Evolutionary conservation across 2,329 filamentous ascomycete genomes (phyloP).

Genomic region (Phialophora expanda): DNA sequence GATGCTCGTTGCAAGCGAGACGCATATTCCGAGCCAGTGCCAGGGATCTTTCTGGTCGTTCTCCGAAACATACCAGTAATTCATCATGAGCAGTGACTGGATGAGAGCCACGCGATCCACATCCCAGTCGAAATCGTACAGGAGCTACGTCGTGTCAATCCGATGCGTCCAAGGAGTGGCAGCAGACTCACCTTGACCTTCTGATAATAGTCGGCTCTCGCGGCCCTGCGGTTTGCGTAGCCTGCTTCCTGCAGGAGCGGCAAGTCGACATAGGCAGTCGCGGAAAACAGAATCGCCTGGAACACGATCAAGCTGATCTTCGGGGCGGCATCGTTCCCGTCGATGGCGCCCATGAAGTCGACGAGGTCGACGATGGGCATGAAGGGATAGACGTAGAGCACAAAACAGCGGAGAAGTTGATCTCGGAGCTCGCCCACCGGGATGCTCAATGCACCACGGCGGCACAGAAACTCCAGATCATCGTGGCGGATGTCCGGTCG

Average conservation of each 20-base stretch:
- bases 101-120: conserved; percentile 84
- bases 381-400: conserved; percentile 89
- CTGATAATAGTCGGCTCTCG: conserved; percentile 78
- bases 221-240: conserved; percentile 65
- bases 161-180: conserved; percentile 56
- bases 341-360: conserved; percentile 43
- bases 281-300: conserved; percentile 93
- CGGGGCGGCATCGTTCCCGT: conserved; percentile 72
- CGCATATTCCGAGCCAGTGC: conserved; percentile 98
- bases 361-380: conserved; percentile 77
- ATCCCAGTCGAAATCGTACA: conserved; percentile 97
- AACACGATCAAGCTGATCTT: conserved; percentile 81
- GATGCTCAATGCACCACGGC: conserved; percentile 72
- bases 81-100: conserved; percentile 89
- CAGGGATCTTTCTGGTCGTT: conserved; percentile 97
- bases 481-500: conserved; percentile 24
- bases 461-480: conserved; percentile 28
- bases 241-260: conserved; percentile 29
- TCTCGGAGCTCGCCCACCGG: conserved; percentile 73
- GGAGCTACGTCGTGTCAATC: conserved; percentile 62
- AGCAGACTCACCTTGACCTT: conserved; percentile 82
- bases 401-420: conserved; percentile 78
- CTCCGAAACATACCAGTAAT: conserved; percentile 96
- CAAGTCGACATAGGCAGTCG: conserved; percentile 74
- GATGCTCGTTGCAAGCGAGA: conserved; percentile 90